These are phyloP conservation scores for Acacia melanoxylon DNA, from an alignment of 306 rosid genomes.

Conservation along the genomic window DNA sequence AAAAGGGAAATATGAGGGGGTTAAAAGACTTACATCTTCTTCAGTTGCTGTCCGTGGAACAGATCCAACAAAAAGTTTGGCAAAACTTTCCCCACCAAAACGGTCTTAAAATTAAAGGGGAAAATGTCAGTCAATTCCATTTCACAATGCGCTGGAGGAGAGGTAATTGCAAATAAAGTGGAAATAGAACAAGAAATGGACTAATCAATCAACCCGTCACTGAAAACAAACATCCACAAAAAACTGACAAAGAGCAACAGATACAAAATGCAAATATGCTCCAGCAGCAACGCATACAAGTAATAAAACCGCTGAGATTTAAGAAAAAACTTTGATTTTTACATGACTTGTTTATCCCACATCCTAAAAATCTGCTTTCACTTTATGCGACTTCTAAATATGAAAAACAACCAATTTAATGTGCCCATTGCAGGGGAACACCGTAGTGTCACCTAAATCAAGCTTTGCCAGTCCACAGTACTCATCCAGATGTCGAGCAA, in stretches of 20 bases:
- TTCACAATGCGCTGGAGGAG: background rate
- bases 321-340: background rate
- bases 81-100: constrained; percentile 63
- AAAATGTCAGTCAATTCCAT: constrained; percentile 3
- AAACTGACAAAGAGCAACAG: background rate
- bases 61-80: constrained; percentile 91
- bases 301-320: background rate
- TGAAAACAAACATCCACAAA: background rate
- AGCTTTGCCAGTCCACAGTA: background rate
- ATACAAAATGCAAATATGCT: background rate
- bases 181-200: background rate
- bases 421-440: background rate
- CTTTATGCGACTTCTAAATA: background rate
- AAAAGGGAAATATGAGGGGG: background rate
- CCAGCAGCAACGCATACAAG: background rate
- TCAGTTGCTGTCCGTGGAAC: constrained; percentile 90
- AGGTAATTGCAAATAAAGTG: background rate
- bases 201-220: constrained; percentile 4
- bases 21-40: constrained; percentile 64
- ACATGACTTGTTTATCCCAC: background rate
- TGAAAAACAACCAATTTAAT: background rate
- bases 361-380: background rate
- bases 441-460: background rate
- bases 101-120: constrained; percentile 48
- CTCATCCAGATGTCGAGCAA: background rate